phyloP scores from a whole-genome alignment of 139 green algal genomes.

The Desmodesmus armatus region DNA sequence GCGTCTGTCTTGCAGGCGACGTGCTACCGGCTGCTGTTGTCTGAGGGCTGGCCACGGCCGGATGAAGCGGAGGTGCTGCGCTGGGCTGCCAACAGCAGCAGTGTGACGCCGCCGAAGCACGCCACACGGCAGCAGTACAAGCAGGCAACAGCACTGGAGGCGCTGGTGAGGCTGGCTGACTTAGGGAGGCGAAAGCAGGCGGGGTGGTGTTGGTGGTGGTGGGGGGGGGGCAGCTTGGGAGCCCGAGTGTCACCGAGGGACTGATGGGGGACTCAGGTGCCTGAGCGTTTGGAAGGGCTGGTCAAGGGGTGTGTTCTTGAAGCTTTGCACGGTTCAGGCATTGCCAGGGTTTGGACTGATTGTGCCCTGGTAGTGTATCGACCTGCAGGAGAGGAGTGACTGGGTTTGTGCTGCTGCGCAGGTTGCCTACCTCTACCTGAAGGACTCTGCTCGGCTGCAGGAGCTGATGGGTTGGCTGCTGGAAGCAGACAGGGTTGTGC shows the following conservation, averaged over 20 bases:
- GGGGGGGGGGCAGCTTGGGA: too few species aligned
- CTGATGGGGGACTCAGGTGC: too few species aligned
- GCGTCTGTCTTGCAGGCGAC: neutral
- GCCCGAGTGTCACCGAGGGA: too few species aligned
- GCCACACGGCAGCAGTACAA: conserved; percentile 36
- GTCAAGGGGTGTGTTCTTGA: too few species aligned
- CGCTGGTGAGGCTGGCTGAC: conserved; percentile 19
- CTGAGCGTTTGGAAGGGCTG: too few species aligned
- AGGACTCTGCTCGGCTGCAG: neutral
- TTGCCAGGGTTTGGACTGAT: too few species aligned
- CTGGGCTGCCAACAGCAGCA: conserved; percentile 29
- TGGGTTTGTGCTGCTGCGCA: conserved; percentile 6
- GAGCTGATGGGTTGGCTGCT: conserved; percentile 39
- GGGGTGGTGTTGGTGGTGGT: too few species aligned
- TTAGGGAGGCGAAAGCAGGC: too few species aligned
- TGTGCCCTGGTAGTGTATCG: too few species aligned
- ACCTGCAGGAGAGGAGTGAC: too few species aligned
- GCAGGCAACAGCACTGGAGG: conserved; percentile 28
- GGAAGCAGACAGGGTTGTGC: neutral
- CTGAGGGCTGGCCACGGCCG: neutral
- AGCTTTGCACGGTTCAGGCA: too few species aligned
- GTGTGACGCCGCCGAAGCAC: conserved; percentile 13
- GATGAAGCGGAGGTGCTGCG: conserved; percentile 8
- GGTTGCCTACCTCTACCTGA: conserved; percentile 33
- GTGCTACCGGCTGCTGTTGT: neutral